A percentile compares a stretch with the other conserved stretches of the same genome.
Evolutionary conservation across 1,284 basidiomycete species (phyloP).

Genomic region (Microbotryomycetes sp.): DNA sequence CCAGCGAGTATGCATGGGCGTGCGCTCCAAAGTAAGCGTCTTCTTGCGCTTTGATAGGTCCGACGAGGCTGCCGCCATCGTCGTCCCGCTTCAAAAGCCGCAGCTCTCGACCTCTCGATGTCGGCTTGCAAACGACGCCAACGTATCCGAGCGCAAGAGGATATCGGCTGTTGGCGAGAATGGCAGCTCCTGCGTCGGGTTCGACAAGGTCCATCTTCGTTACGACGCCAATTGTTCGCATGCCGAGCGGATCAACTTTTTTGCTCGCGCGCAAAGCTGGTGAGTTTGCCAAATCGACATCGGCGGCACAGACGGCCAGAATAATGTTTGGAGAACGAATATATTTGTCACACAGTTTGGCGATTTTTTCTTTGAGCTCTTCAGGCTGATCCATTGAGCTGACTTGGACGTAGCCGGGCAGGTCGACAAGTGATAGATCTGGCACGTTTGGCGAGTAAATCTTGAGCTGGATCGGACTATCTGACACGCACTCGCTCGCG

Average conservation of each 20-base stretch:
- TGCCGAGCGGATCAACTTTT: conserved; percentile 86
- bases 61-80: conserved; percentile 44
- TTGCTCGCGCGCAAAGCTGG: conserved; percentile 88
- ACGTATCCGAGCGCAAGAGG: conserved; percentile 97
- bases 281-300: conserved; percentile 97
- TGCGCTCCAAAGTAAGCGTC: conserved; percentile 70
- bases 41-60: conserved; percentile 62
- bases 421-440: conserved; percentile 91
- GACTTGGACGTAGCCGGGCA: conserved; percentile 96
- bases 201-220: conserved; percentile 98
- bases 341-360: conserved; percentile 84
- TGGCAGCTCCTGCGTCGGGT: conserved; percentile 69
- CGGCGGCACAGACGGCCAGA: conserved; percentile 93
- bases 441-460: conserved; percentile 95
- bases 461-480: conserved; percentile 89
- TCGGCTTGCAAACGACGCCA: conserved; percentile 83
- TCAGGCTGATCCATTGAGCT: conserved; percentile 94
- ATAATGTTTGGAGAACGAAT: conserved; percentile 97
- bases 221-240: conserved; percentile 92
- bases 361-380: conserved; percentile 85
- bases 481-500: conserved; percentile 78
- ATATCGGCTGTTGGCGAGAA: conserved; percentile 85
- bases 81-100: conserved; percentile 32
- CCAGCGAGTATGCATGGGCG: conserved; percentile 54
- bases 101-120: not conserved